Percentiles rank a stretch among this genome's conserved stretches.
phyloP scores from a whole-genome alignment of 768 basidiomycete genomes.

The Boletus rubropictus region DNA sequence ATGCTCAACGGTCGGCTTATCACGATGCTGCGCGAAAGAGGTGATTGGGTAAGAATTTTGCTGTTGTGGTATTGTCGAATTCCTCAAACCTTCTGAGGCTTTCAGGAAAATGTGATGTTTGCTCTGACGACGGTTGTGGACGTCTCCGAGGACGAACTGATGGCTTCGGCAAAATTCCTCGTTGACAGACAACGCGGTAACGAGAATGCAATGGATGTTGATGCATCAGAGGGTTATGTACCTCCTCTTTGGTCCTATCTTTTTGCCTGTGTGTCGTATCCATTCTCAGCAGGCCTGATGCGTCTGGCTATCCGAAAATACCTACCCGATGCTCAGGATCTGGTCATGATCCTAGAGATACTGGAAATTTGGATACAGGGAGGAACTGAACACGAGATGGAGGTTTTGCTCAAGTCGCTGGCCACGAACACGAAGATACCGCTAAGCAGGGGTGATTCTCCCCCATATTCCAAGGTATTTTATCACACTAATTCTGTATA shows the following conservation, averaged over 20 bases:
- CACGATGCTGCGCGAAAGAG: constrained; percentile 42
- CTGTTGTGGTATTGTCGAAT: not conserved
- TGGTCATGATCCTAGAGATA: constrained; percentile 34
- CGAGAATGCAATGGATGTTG: constrained; percentile 34
- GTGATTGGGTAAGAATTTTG: constrained; percentile 58
- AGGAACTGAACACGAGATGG: constrained; percentile 24
- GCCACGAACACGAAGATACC: constrained; percentile 13
- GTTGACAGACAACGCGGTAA: constrained; percentile 33
- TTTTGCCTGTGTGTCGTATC: constrained; percentile 35
- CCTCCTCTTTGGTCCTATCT: constrained; percentile 37
- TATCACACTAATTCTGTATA: constrained; percentile 29
- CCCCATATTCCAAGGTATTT: constrained; percentile 35
- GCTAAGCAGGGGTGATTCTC: constrained; percentile 11
- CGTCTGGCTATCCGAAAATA: constrained; percentile 41
- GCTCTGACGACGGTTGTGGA: constrained; percentile 55
- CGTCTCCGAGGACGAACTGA: constrained; percentile 58
- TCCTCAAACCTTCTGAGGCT: not conserved
- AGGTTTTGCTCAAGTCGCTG: constrained; percentile 20
- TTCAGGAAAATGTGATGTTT: constrained; percentile 38
- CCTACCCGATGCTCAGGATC: constrained; percentile 35
- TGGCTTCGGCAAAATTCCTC: constrained; percentile 45
- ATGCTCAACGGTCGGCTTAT: constrained; percentile 63
- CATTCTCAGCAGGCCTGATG: constrained; percentile 34
- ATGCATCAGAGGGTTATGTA: constrained; percentile 21
- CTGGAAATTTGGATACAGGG: constrained; percentile 38